A percentile compares a stretch with the other conserved stretches of the same genome.
phyloP scores from a whole-genome alignment of 257 asterid genomes.

The Penstemon davidsonii region DNA sequence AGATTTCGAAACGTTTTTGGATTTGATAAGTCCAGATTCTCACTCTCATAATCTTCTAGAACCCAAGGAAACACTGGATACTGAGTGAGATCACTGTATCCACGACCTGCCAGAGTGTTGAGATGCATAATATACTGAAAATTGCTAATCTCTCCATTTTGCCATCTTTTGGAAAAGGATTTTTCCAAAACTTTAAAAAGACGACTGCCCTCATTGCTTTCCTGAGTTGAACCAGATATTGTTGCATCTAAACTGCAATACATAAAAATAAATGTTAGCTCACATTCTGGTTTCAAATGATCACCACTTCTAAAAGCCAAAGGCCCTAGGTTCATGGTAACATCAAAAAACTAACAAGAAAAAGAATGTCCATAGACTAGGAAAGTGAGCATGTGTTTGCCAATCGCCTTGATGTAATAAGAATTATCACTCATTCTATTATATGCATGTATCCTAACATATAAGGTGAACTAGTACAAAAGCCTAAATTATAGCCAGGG shows the following conservation, averaged over 20 bases:
- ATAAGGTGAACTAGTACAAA: not conserved
- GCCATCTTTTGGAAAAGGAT: conserved; percentile 99
- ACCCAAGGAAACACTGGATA: conserved; percentile 99
- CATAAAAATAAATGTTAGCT: conserved; percentile 22
- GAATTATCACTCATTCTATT: not conserved
- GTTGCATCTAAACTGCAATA: conserved; percentile 87
- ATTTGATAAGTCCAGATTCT: conserved; percentile 71
- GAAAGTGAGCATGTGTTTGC: conserved; percentile 10
- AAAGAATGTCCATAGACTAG: conserved; percentile 11
- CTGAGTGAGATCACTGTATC: conserved; percentile 98
- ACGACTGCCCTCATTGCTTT: conserved; percentile 95
- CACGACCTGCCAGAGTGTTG: conserved; percentile 98
- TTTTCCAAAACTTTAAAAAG: conserved; percentile 94
- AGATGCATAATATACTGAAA: conserved; percentile 99
- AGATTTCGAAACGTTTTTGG: conserved; percentile 92
- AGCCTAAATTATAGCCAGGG: not conserved
- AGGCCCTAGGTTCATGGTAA: not conserved
- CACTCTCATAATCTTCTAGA: conserved; percentile 94
- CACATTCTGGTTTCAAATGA: conserved; percentile 23
- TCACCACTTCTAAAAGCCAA: not conserved
- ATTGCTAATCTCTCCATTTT: conserved; percentile 98
- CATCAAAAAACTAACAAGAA: conserved; percentile 19
- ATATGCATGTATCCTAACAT: not conserved
- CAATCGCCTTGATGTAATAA: conserved; percentile 8
- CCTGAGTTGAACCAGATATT: conserved; percentile 88